Conservation (phyloP, 2,329 filamentous ascomycete genomes). For the Xylariaceae sp. region DNA sequence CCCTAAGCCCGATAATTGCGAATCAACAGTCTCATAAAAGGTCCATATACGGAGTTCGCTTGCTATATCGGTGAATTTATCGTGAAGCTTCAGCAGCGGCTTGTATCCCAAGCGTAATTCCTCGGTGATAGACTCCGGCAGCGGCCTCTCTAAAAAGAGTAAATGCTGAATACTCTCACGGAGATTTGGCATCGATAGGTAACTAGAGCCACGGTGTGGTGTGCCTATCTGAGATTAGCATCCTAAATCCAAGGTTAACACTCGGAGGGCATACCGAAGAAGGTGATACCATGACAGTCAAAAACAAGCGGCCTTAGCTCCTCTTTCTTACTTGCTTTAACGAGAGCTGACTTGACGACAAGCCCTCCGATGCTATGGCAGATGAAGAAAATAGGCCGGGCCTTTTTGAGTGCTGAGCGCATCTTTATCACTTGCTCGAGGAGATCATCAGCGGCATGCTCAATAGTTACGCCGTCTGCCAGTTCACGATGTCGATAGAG, state of each 20-base stretch:
- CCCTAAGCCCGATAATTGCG: conserved; percentile 55
- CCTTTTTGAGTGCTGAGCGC: conserved; percentile 40
- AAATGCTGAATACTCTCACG: conserved; percentile 58
- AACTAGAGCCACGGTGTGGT: conserved; percentile 67
- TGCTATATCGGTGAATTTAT: conserved; percentile 61
- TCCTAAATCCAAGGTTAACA: not conserved
- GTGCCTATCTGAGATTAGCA: conserved; percentile 50
- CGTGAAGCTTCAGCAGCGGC: conserved; percentile 56
- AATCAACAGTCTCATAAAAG: conserved; percentile 67
- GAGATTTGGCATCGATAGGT: conserved; percentile 64
- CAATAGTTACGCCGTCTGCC: conserved; percentile 50
- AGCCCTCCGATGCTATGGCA: conserved; percentile 67
- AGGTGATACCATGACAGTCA: conserved; percentile 65
- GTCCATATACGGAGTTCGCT: conserved; percentile 67
- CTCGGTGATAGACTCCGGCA: conserved; percentile 57
- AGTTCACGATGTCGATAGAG: conserved; percentile 57
- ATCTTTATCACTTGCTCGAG: conserved; percentile 50
- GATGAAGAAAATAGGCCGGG: conserved; percentile 63
- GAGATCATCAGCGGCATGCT: conserved; percentile 53
- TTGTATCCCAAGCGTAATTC: conserved; percentile 57
- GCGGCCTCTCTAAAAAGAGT: conserved; percentile 56
- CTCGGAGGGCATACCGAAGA: conserved; percentile 54
- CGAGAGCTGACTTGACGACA: conserved; percentile 62
- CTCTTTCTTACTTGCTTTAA: conserved; percentile 50
- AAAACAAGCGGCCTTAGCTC: conserved; percentile 53